A percentile compares a stretch with the other conserved stretches of the same genome.
These are phyloP conservation scores for Peniophora sp. DNA, from an alignment of 1,284 basidiomycete species.

Conservation along the genomic window DNA sequence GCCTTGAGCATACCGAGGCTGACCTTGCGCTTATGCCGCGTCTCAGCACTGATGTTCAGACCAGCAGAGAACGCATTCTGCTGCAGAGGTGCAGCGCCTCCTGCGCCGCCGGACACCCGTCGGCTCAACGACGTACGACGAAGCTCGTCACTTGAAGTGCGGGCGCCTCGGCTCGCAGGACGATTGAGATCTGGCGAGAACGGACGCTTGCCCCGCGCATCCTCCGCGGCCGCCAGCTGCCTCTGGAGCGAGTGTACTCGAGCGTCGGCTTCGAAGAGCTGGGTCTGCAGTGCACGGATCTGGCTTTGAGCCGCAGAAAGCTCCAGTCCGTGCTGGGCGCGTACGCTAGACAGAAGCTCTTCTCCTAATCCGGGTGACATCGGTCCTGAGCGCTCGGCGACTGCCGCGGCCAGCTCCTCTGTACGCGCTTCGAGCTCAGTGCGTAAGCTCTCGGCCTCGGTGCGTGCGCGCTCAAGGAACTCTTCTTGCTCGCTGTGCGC, in stretches of 20 bases:
- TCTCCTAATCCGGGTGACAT: constrained; percentile 48
- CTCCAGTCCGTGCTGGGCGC: constrained; percentile 71
- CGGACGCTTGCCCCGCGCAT: constrained; percentile 39
- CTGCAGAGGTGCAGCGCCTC: constrained; percentile 18
- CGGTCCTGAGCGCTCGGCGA: constrained; percentile 25
- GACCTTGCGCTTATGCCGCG: constrained; percentile 77
- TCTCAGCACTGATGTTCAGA: constrained; percentile 62
- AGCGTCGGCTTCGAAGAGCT: constrained; percentile 66
- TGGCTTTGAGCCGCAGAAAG: constrained; percentile 70
- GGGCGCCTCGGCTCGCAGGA: constrained; percentile 42
- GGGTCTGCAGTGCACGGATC: constrained; percentile 66
- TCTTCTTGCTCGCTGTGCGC: constrained; percentile 52
- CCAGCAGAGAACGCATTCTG: constrained; percentile 32
- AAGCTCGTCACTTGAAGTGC: constrained; percentile 30
- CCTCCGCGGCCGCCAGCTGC: constrained; percentile 55
- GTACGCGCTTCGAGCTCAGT: constrained; percentile 39
- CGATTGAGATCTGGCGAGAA: constrained; percentile 36
- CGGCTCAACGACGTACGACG: constrained; percentile 41
- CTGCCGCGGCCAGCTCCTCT: constrained; percentile 54
- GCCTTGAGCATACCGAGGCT: constrained; percentile 86
- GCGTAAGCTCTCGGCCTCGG: constrained; percentile 61
- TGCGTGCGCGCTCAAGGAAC: constrained; percentile 52
- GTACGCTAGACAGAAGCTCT: constrained; percentile 60
- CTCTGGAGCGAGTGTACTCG: constrained; percentile 65
- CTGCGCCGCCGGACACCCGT: constrained; percentile 23